Conservation (phyloP, 2,329 filamentous ascomycete genomes). For the Biscogniauxia sp. region DNA sequence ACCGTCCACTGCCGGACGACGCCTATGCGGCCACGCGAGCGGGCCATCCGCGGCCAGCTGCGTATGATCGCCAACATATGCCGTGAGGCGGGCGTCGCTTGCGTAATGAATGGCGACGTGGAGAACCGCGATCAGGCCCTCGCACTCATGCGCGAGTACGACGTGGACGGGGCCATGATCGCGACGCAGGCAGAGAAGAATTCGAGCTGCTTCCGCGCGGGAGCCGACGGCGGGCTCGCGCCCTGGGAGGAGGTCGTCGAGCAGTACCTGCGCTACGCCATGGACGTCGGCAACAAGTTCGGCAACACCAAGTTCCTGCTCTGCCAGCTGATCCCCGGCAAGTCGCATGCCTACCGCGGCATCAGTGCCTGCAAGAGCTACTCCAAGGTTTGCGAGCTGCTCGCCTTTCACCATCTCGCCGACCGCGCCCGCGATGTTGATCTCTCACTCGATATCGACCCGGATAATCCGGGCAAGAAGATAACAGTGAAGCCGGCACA, state of each 20-base stretch:
- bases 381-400: constrained; percentile 59
- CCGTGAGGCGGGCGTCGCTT: constrained; percentile 80
- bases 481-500: constrained; percentile 30
- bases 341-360: constrained; percentile 59
- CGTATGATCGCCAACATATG: constrained; percentile 81
- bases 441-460: constrained; percentile 56
- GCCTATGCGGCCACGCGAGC: constrained; percentile 88
- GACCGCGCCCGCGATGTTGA: constrained; percentile 67
- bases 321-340: constrained; percentile 81
- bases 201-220: constrained; percentile 76
- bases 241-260: constrained; percentile 76
- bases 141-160: constrained; percentile 70
- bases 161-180: constrained; percentile 96
- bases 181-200: constrained; percentile 91
- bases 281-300: constrained; percentile 81
- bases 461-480: constrained; percentile 44
- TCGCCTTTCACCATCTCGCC: constrained; percentile 64
- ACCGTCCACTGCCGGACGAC: constrained; percentile 96
- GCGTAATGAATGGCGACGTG: constrained; percentile 95
- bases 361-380: constrained; percentile 71
- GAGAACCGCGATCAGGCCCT: constrained; percentile 69
- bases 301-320: constrained; percentile 93
- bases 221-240: constrained; percentile 66
- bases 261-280: constrained; percentile 68
- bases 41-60: constrained; percentile 81